Evolutionary conservation across 306 rosid species (phyloP).

Genomic region (Cicer yamashitae): DNA sequence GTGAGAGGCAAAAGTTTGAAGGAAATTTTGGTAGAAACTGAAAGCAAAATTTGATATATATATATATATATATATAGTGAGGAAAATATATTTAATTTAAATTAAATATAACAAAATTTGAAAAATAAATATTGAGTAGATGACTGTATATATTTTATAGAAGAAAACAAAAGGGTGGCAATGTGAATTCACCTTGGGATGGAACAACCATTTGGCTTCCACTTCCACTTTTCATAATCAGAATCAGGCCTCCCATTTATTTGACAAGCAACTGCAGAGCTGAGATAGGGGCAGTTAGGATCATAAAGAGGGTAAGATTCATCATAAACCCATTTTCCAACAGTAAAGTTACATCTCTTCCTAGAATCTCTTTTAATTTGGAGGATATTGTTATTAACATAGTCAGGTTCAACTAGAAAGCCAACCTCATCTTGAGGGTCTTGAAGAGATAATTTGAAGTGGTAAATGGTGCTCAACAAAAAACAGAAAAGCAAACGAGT

Average conservation of each 20-base stretch:
- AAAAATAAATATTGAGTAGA: neutral
- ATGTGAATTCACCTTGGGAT: constrained; percentile 62
- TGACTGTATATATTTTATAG: neutral
- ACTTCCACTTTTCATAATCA: constrained; percentile 82
- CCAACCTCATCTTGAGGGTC: constrained; percentile 50
- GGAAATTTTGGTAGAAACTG: too few relatives aligned
- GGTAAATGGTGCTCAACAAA: constrained; percentile 46
- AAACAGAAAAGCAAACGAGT: constrained; percentile 41
- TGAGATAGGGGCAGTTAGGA: constrained; percentile 72
- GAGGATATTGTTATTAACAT: constrained; percentile 50
- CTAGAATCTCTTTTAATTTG: constrained; percentile 50
- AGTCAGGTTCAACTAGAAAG: constrained; percentile 61
- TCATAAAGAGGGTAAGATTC: constrained; percentile 87
- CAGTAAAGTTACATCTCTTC: constrained; percentile 60
- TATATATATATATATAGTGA: too few relatives aligned
- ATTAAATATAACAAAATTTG: neutral
- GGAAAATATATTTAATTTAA: too few relatives aligned
- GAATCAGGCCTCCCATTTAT: constrained; percentile 91
- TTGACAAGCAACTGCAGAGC: constrained; percentile 76
- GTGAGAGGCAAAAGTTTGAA: too few relatives aligned
- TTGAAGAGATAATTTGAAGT: constrained; percentile 47
- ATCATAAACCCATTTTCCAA: constrained; percentile 86
- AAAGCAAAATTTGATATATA: too few relatives aligned
- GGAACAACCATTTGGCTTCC: constrained; percentile 77
- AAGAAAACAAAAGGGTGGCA: constrained; percentile 17